Evolutionary conservation across 2,329 filamentous ascomycete genomes (phyloP).

Genomic region (Didymella glomerata): DNA sequence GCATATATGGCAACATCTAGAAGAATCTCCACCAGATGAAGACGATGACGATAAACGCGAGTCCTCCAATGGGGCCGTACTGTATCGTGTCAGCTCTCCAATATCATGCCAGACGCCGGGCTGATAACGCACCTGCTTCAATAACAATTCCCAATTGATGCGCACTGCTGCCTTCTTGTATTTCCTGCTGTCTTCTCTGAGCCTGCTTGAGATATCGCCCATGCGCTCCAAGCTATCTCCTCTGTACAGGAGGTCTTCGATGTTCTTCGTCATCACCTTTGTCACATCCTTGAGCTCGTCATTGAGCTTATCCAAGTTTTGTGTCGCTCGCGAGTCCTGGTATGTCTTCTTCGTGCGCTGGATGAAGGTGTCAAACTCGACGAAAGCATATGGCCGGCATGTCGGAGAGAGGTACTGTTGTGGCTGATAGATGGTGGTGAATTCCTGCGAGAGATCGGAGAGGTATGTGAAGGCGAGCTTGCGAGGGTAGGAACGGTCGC

Average conservation of each 20-base stretch:
- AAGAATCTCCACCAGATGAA: conserved; percentile 96
- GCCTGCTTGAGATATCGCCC: conserved; percentile 88
- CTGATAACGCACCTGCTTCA: conserved; percentile 74
- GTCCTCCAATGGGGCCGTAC: conserved; percentile 87
- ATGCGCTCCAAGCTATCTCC: conserved; percentile 95
- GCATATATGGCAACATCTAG: conserved; percentile 53
- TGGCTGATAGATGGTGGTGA: conserved; percentile 81
- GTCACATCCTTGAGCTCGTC: conserved; percentile 97
- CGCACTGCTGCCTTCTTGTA: conserved; percentile 90
- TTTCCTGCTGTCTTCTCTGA: conserved; percentile 93
- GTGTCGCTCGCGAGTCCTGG: conserved; percentile 86
- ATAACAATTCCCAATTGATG: conserved; percentile 96
- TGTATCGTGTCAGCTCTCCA: conserved; percentile 43
- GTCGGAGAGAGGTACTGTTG: conserved; percentile 75
- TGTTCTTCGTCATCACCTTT: conserved; percentile 99
- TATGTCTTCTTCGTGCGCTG: conserved; percentile 91
- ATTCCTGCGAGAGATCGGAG: conserved; percentile 88
- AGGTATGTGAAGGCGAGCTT: conserved; percentile 99
- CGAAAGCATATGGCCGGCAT: conserved; percentile 92
- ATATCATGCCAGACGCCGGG: not conserved
- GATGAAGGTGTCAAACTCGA: conserved; percentile 98
- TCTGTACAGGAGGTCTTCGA: conserved; percentile 94
- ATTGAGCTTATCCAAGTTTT: conserved; percentile 94
- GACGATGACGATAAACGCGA: conserved; percentile 82
- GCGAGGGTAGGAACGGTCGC: conserved; percentile 91